Evolutionary conservation across 192 early-diverging fungal genomes (phyloP), one percentile per base, ranked within the genome.

Genomic region (Kappamyces sp.): DNA sequence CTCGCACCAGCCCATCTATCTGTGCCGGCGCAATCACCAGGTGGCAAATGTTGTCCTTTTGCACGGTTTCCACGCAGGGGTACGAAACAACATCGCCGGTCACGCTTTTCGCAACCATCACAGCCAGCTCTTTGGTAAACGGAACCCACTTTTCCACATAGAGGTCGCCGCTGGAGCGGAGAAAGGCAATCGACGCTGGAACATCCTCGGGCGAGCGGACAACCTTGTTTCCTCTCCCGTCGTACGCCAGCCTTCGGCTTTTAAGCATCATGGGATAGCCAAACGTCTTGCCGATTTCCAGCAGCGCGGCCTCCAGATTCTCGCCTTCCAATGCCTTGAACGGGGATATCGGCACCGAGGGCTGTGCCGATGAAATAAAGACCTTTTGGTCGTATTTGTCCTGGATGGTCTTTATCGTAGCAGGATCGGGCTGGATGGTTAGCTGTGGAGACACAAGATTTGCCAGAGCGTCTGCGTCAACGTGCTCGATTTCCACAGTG

Each of bases 401-500:
- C 74, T 99, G 94, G 66, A 99, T 99, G 53, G 89, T 81, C 7
- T 78, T 55, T 55, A 97, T 84, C 8, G 92, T 92, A 47, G 74
- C 66, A 2, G 97, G 85, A 7, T 84, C 77, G 51, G 97, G 97
- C 51, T 89, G 87, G 41, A 97, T 83, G 23, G 23, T 23, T 23
- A 23, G 23, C 23, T 23, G 23, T 1, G 78, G 35, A 34, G 33
- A 63, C 60, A 74, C 50, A 13, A 77, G 70, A 23, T 59, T 58
- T 48, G 85, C 83, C 8, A 91, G 70, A 42, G 77, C 76, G 47
- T 67, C 62, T 37, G 79, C 74, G 69, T 94, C 79, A 41, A 99
- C 93, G 62, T 99, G 97, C 76, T 99, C 97, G 44, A 99, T 99
- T 73, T 99, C 94, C n/a, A 93, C 86, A 0, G 97, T 99, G 34